Conservation (phyloP, 306 rosid species). For the Erythrophleum fordii region DNA sequence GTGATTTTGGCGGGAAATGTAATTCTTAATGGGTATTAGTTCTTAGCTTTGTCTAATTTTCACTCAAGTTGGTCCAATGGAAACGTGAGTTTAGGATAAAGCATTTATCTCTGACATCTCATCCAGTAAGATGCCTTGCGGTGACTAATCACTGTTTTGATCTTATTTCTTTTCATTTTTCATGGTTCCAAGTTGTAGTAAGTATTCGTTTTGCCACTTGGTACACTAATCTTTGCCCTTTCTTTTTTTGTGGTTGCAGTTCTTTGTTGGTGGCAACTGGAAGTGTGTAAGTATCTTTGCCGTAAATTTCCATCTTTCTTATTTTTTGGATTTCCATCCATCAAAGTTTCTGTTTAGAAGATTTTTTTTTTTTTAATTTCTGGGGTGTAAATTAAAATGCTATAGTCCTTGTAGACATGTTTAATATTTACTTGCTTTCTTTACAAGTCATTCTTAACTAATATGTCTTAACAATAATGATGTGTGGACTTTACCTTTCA, state of each 20-base stretch:
- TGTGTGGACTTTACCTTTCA: too few species aligned
- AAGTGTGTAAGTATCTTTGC: slow-evolving; percentile 77
- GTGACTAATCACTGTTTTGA: background rate
- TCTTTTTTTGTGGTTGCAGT: slow-evolving; percentile 58
- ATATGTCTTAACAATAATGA: too few species aligned
- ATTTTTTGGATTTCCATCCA: background rate
- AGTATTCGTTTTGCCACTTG: background rate
- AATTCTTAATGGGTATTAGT: background rate
- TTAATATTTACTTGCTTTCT: too few species aligned
- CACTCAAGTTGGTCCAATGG: background rate
- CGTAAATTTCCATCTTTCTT: background rate
- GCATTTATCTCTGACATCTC: too few species aligned
- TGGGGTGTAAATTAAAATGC: background rate
- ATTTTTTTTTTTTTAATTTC: background rate
- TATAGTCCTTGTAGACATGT: background rate
- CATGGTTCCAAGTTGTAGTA: background rate
- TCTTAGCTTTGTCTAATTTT: too few species aligned
- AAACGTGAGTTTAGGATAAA: background rate
- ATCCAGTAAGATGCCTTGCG: background rate
- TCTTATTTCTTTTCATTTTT: too few species aligned
- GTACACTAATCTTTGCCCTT: too few species aligned
- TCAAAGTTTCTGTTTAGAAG: background rate
- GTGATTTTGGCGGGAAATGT: slow-evolving; percentile 27
- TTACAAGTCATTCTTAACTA: too few species aligned
- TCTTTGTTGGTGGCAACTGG: slow-evolving; percentile 99